These are phyloP conservation scores for Cantharellus anzutake DNA, from an alignment of 768 basidiomycete genomes.

Conservation along the genomic window DNA sequence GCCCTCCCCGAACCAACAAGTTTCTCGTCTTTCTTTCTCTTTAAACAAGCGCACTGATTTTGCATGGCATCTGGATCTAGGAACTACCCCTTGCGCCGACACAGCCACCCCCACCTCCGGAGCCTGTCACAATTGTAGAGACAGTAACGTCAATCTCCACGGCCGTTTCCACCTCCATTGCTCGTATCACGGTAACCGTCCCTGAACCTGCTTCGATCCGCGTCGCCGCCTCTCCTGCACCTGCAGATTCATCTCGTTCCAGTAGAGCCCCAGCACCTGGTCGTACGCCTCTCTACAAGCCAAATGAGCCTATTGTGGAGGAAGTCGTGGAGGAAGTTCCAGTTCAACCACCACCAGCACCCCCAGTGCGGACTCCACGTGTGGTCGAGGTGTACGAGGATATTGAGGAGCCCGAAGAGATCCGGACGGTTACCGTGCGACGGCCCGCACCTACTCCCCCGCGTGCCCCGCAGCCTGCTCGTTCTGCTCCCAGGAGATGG, in stretches of 20 bases:
- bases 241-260: neutral
- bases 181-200: conserved; percentile 1
- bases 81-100: neutral
- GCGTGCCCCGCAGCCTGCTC: neutral
- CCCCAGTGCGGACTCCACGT: neutral
- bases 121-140: neutral
- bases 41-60: neutral
- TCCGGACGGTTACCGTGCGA: neutral
- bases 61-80: neutral
- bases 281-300: neutral
- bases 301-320: neutral
- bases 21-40: conserved; percentile 2
- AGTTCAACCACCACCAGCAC: neutral
- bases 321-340: neutral
- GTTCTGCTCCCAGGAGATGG: neutral
- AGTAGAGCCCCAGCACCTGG: neutral
- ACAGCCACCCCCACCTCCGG: neutral
- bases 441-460: neutral
- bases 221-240: conserved; percentile 9
- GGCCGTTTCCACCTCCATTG: neutral
- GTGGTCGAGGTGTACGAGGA: neutral
- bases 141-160: conserved; percentile 1
- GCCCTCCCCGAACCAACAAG: conserved; percentile 1
- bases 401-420: neutral
- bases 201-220: conserved; percentile 9